Conservation (phyloP, 352 stramenopile genomes). For the Phytophthora lateralis region DNA sequence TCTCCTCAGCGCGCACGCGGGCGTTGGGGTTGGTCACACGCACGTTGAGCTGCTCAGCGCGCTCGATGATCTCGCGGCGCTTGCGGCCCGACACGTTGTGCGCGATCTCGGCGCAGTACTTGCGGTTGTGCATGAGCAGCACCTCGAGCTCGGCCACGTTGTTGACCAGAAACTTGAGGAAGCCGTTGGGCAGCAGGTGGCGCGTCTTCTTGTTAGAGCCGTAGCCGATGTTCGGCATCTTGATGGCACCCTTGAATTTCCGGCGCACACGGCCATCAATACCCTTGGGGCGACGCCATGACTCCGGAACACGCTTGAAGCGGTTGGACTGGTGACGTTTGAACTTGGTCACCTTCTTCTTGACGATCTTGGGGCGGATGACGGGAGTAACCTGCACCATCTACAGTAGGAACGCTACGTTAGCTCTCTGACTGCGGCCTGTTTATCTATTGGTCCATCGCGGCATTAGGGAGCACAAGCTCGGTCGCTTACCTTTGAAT, state of each 20-base stretch:
- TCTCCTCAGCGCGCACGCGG: conserved; percentile 97
- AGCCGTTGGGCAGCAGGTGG: conserved; percentile 98
- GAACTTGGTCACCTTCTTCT: conserved; percentile 99
- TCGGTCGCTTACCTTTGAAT: conserved; percentile 67
- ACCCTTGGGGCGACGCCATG: conserved; percentile 99
- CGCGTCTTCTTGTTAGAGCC: conserved; percentile 99
- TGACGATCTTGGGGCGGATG: conserved; percentile 95
- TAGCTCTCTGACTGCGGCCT: conserved; percentile 14
- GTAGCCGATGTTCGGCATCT: conserved; percentile 99
- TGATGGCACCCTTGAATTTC: conserved; percentile 99
- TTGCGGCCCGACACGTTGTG: conserved; percentile 97
- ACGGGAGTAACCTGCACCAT: conserved; percentile 93
- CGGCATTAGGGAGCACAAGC: background rate
- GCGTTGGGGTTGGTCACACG: conserved; percentile 98
- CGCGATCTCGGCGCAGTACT: conserved; percentile 99
- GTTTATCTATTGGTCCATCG: conserved; percentile 8
- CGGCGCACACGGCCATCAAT: conserved; percentile 99
- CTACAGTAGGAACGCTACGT: conserved; percentile 31
- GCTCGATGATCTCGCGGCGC: conserved; percentile 97
- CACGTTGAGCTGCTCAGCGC: conserved; percentile 98
- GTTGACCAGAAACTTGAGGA: conserved; percentile 99
- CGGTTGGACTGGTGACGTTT: conserved; percentile 98
- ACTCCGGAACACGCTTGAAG: conserved; percentile 97
- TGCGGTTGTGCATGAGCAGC: conserved; percentile 94
- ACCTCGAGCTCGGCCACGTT: conserved; percentile 99